A percentile compares a stretch with the other conserved stretches of the same genome.
These are phyloP conservation scores for Cordyceps tenuipes DNA, from an alignment of 2,329 filamentous ascomycete species.

Conservation along the genomic window DNA sequence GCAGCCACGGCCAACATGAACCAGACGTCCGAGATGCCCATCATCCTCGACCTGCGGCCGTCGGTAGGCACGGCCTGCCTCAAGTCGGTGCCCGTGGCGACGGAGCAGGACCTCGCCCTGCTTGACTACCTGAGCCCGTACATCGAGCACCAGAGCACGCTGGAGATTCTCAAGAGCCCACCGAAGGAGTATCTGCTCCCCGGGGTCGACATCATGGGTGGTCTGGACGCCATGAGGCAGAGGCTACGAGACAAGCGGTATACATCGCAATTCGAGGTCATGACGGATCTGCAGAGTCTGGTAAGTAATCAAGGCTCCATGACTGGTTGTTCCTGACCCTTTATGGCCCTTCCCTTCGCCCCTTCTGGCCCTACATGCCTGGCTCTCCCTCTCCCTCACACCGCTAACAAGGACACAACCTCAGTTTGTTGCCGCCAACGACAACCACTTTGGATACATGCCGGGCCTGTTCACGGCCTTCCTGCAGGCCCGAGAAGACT, in stretches of 20 bases:
- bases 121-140: slow-evolving; percentile 16
- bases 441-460: slow-evolving; percentile 15
- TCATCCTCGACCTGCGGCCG: slow-evolving; percentile 10
- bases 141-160: slow-evolving; percentile 14
- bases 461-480: slow-evolving; percentile 14
- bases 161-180: slow-evolving; percentile 14
- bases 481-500: not conserved
- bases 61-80: slow-evolving; percentile 15
- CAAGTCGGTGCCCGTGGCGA: slow-evolving; percentile 12
- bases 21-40: not conserved
- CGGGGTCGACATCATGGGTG: slow-evolving; percentile 14
- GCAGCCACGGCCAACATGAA: not conserved
- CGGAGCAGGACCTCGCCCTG: slow-evolving; percentile 10
- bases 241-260: slow-evolving; percentile 14
- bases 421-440: slow-evolving; percentile 5
- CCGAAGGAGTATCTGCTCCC: slow-evolving; percentile 16
- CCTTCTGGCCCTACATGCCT: too few relatives aligned
- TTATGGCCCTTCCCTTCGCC: too few relatives aligned
- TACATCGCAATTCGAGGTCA: slow-evolving; percentile 13
- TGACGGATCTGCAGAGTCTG: slow-evolving; percentile 12
- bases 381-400: not conserved
- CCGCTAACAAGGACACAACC: not conserved
- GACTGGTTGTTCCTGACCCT: too few relatives aligned
- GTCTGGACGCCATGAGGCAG: slow-evolving; percentile 13
- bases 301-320: not conserved